Percentiles rank a stretch among this genome's conserved stretches.
phyloP scores from a whole-genome alignment of 2,329 filamentous ascomycete species.

The Mycogone perniciosa region DNA sequence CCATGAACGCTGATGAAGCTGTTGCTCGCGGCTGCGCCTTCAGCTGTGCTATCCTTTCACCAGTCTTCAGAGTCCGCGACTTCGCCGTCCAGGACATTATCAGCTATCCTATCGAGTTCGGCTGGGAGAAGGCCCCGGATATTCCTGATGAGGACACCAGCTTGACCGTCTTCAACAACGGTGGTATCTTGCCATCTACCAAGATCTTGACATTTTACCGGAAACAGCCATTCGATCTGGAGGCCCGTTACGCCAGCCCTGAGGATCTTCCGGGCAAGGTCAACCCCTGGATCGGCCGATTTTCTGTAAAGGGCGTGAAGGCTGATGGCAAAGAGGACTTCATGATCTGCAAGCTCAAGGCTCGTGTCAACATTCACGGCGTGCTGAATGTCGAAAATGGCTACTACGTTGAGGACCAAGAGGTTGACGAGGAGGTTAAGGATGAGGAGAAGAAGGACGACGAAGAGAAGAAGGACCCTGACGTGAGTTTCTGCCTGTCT shows the following conservation, averaged over 20 bases:
- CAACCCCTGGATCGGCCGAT: conserved; percentile 92
- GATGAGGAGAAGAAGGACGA: conserved; percentile 68
- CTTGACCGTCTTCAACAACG: conserved; percentile 94
- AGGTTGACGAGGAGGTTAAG: conserved; percentile 88
- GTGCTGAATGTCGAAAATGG: conserved; percentile 93
- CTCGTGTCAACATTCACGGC: conserved; percentile 91
- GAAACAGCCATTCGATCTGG: conserved; percentile 93
- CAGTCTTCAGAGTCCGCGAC: conserved; percentile 96
- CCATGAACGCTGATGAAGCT: conserved; percentile 96
- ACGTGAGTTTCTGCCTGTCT: conserved; percentile 51
- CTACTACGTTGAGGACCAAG: conserved; percentile 96
- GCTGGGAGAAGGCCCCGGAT: conserved; percentile 96
- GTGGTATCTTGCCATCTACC: conserved; percentile 93
- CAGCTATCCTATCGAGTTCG: conserved; percentile 97
- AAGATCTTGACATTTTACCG: conserved; percentile 99
- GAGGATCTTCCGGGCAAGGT: conserved; percentile 82
- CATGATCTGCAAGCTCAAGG: conserved; percentile 99
- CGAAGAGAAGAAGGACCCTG: conserved; percentile 58
- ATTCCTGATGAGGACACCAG: conserved; percentile 98
- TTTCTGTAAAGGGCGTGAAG: conserved; percentile 97
- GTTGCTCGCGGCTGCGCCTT: conserved; percentile 94
- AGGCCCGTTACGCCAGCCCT: conserved; percentile 87
- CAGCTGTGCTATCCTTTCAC: conserved; percentile 94
- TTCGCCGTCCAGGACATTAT: conserved; percentile 97
- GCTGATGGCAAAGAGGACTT: conserved; percentile 90